Percentiles rank a stretch among this genome's conserved stretches.
Conservation (phyloP, 1,284 basidiomycete species). For the Cutaneotrichosporon mucoides region DNA sequence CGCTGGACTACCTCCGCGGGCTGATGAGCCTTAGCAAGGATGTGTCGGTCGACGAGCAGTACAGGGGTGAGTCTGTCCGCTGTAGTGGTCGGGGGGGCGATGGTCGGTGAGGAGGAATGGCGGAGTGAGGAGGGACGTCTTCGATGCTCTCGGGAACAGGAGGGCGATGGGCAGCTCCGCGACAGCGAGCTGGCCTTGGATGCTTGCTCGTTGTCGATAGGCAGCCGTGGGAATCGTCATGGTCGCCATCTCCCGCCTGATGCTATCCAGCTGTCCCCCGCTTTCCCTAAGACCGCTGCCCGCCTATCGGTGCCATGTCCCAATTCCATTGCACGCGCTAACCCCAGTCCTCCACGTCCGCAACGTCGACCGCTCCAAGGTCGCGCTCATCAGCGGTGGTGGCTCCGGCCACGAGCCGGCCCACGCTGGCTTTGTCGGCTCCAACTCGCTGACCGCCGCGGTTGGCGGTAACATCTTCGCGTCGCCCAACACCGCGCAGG, state of each 20-base stretch:
- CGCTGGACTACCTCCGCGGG: constrained; percentile 69
- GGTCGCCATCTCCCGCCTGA: too few relatives aligned
- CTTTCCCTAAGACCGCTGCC: not conserved
- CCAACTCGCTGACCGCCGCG: constrained; percentile 76
- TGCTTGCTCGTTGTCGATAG: too few relatives aligned
- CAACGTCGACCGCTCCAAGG: constrained; percentile 60
- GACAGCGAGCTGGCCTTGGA: too few relatives aligned
- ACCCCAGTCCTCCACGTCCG: constrained; percentile 55
- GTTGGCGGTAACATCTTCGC: constrained; percentile 85
- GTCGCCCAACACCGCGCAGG: constrained; percentile 78
- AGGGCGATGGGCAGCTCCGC: too few relatives aligned
- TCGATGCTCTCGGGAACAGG: too few relatives aligned
- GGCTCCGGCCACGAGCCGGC: constrained; percentile 89
- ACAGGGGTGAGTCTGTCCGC: constrained; percentile 13
- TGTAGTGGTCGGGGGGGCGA: not conserved
- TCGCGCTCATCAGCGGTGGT: constrained; percentile 80
- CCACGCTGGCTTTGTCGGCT: constrained; percentile 70
- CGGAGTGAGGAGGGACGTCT: not conserved
- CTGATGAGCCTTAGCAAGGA: constrained; percentile 64
- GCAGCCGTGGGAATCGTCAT: too few relatives aligned
- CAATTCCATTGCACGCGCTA: not conserved
- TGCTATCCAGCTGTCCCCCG: not conserved
- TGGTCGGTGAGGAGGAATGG: not conserved
- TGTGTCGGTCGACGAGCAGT: constrained; percentile 59
- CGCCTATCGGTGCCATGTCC: not conserved